Percentiles rank a stretch among this genome's conserved stretches.
Evolutionary conservation across 352 stramenopile species (phyloP).

Genomic region (Globisporangium sylvaticum): DNA sequence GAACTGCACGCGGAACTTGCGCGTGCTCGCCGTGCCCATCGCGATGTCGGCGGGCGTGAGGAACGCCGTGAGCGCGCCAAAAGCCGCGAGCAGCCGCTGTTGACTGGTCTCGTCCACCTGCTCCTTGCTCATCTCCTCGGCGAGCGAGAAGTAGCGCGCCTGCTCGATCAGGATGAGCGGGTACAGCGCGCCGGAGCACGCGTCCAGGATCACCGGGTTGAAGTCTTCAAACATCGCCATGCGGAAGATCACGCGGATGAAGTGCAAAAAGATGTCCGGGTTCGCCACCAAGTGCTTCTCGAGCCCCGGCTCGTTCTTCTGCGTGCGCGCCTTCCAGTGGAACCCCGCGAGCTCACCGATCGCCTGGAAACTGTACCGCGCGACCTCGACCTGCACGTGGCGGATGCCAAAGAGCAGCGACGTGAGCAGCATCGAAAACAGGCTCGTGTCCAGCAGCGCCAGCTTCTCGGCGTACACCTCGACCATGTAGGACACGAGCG

Average conservation of each 20-base stretch:
- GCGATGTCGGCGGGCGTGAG: constrained; percentile 55
- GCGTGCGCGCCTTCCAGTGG: constrained; percentile 57
- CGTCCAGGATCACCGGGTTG: constrained; percentile 67
- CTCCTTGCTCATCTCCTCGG: constrained; percentile 58
- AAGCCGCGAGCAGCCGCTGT: constrained; percentile 54
- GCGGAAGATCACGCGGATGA: constrained; percentile 72
- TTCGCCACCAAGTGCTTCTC: constrained; percentile 40
- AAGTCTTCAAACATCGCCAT: constrained; percentile 83
- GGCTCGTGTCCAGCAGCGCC: constrained; percentile 39
- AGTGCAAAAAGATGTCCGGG: constrained; percentile 63
- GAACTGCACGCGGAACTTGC: constrained; percentile 70
- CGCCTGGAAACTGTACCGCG: constrained; percentile 80
- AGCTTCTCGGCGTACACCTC: constrained; percentile 86
- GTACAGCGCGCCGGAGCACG: constrained; percentile 64
- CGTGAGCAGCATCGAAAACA: constrained; percentile 76
- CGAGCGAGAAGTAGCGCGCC: constrained; percentile 61
- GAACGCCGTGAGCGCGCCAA: constrained; percentile 65
- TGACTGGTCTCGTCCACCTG: constrained; percentile 41
- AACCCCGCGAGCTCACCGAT: constrained; percentile 69
- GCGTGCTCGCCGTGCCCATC: constrained; percentile 54
- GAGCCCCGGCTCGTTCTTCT: constrained; percentile 45
- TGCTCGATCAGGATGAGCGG: constrained; percentile 80
- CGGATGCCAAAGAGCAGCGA: constrained; percentile 74
- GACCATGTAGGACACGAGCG: constrained; percentile 82
- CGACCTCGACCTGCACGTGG: constrained; percentile 69